Base-by-base conservation (phyloP, 2,329 filamentous ascomycete genomes). In the Periconia sp. region DNA sequence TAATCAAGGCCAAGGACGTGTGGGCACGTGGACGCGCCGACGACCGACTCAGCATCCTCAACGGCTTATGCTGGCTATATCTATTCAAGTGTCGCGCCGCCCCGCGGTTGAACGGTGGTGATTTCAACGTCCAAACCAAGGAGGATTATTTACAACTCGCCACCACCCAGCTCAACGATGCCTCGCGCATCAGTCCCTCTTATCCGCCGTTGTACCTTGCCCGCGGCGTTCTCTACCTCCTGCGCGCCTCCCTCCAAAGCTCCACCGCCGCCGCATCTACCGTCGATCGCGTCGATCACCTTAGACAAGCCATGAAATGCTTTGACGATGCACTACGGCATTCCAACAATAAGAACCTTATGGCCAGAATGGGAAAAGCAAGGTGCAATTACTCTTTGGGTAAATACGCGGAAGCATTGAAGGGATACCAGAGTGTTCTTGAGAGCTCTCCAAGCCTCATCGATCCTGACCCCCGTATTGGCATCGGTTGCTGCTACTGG, bases 401-500 rank as follows among this genome's bases (percentile, higher is more conserved):
- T 53, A 92, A 91, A 73, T 96, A 90, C 66, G 82, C 87, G 1
- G 92, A 97, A 49, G 89, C 95, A 14, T 76, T 97, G 49, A 83
- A 89, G 55, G 81, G 84, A 20, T 99, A 97, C 71, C 94, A 99
- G 76, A 89, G 91, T 55, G 91, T 92, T 15, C 78, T 99, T 47
- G 82, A 86, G 64, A 92, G 89, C 74, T 92, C 92, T 79, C 94
- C 94, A 1, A 86, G 91, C 61, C 81, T 97, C 66, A 85, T 89
- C 41, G 94, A 99, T 67, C 94, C 94, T 0, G 94, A 99, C 73
- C 95, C 94, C 62, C 85, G 95, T 63, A 93, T 99, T 63, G 94
- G 94, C 51, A 93, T 99, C 67, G 94, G 94, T 44, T 94, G 91
- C 74, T 99, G 94, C 78, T 88, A 97, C 73, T 99, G 95, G 94